phyloP scores from a whole-genome alignment of 805 yeast species.

The Starmerella floricola region DNA sequence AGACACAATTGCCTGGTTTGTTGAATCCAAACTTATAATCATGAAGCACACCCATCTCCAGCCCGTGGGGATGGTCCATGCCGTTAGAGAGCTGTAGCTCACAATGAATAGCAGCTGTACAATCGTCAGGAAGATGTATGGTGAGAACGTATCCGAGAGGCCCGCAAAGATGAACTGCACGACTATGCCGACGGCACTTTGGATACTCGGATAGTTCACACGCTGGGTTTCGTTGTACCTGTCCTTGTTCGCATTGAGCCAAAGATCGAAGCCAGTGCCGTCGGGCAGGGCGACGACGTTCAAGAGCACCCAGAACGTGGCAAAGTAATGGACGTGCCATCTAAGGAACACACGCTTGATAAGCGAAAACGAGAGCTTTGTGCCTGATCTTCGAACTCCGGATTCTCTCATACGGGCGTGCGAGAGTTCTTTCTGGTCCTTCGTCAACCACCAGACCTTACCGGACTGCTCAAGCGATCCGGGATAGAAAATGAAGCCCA shows the following conservation, averaged over 20 bases:
- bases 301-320: slow-evolving; percentile 30
- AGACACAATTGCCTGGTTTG: slow-evolving; percentile 34
- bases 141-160: slow-evolving; percentile 31
- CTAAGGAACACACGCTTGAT: slow-evolving; percentile 23
- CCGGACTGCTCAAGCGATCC: slow-evolving; percentile 40
- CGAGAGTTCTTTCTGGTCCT: slow-evolving; percentile 28
- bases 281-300: slow-evolving; percentile 34
- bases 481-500: slow-evolving; percentile 37
- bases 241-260: slow-evolving; percentile 29
- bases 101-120: slow-evolving; percentile 30
- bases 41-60: slow-evolving; percentile 34
- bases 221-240: slow-evolving; percentile 30
- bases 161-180: slow-evolving; percentile 34
- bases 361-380: slow-evolving; percentile 15
- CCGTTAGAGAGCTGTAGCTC: slow-evolving; percentile 32
- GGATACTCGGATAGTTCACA: slow-evolving; percentile 35
- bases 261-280: slow-evolving; percentile 33
- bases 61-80: slow-evolving; percentile 34
- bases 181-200: slow-evolving; percentile 33
- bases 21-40: slow-evolving; percentile 30
- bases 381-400: slow-evolving; percentile 24
- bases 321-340: slow-evolving; percentile 29
- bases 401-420: slow-evolving; percentile 24
- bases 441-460: slow-evolving; percentile 27
- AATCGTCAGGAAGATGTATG: slow-evolving; percentile 30